A percentile compares a stretch with the other conserved stretches of the same genome.
Evolutionary conservation across 192 early-diverging fungal genomes (phyloP).

Genomic region (Mortierella hygrophila): DNA sequence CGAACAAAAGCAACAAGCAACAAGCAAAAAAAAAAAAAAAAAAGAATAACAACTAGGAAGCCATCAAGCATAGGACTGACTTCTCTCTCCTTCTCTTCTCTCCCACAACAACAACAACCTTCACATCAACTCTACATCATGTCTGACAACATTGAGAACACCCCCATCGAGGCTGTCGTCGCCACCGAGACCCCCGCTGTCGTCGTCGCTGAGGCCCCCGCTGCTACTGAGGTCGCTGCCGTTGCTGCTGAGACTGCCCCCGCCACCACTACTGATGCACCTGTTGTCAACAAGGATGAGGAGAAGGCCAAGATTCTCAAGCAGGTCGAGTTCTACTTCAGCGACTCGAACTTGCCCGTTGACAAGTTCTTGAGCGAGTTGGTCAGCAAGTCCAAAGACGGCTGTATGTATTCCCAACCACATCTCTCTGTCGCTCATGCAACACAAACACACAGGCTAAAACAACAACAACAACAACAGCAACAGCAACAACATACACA

Average conservation of each 20-base stretch:
- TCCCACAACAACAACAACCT: not conserved
- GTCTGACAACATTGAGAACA: not conserved
- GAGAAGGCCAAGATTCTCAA: constrained; percentile 64
- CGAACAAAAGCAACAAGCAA: not conserved
- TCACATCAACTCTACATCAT: constrained; percentile 15
- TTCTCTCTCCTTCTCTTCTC: not conserved
- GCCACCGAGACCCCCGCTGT: constrained; percentile 18
- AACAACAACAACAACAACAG: not conserved
- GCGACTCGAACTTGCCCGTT: constrained; percentile 67
- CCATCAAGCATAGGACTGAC: not conserved
- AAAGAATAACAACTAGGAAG: not conserved
- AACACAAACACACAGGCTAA: not conserved
- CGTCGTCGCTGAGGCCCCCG: constrained; percentile 1
- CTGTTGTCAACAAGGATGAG: constrained; percentile 17
- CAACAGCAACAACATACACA: not conserved
- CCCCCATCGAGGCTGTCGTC: not conserved
- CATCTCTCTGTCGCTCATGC: not conserved
- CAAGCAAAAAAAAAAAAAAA: not conserved
- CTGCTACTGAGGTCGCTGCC: constrained; percentile 10
- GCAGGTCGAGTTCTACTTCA: constrained; percentile 77
- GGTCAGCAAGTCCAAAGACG: constrained; percentile 52
- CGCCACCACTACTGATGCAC: not conserved
- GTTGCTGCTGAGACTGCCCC: not conserved
- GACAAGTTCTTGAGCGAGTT: constrained; percentile 68
- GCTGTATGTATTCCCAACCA: constrained; percentile 60